phyloP scores from a whole-genome alignment of 2,329 filamentous ascomycete species.

The Parascedosporium putredinis region DNA sequence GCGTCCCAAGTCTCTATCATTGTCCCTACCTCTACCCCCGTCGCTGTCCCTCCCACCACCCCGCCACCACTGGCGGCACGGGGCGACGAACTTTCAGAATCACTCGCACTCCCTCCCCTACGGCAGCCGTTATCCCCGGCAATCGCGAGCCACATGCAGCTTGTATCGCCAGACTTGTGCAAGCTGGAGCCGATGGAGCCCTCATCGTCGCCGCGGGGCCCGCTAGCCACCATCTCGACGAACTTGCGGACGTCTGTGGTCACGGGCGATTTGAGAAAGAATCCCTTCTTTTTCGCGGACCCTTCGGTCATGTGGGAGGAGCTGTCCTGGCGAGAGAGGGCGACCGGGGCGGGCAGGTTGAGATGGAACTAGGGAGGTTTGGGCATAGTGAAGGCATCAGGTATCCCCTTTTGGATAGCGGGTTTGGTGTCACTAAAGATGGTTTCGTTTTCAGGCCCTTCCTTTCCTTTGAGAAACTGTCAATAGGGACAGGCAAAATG shows the following conservation, averaged over 20 bases:
- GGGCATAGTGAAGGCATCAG: neutral
- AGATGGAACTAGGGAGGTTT: neutral
- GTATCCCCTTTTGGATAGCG: too few relatives aligned
- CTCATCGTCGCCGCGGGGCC: slow-evolving; percentile 16
- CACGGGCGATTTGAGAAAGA: slow-evolving; percentile 12
- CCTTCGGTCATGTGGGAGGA: slow-evolving; percentile 14
- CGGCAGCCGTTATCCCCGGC: slow-evolving; percentile 14
- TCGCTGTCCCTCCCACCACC: neutral
- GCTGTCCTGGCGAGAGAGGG: neutral
- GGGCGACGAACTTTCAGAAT: neutral
- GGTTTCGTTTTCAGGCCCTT: too few relatives aligned
- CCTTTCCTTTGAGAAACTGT: too few relatives aligned
- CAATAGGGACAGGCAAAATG: too few relatives aligned
- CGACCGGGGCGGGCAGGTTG: neutral
- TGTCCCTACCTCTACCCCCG: neutral
- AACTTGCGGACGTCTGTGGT: slow-evolving; percentile 19
- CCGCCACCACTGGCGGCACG: too few relatives aligned
- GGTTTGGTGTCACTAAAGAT: too few relatives aligned
- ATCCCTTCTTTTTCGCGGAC: slow-evolving; percentile 17
- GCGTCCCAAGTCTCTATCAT: too few relatives aligned
- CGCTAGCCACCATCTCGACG: slow-evolving; percentile 20
- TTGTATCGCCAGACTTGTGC: slow-evolving; percentile 13
- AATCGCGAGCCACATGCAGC: slow-evolving; percentile 10
- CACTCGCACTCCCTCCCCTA: slow-evolving; percentile 20
- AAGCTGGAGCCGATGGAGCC: slow-evolving; percentile 21